Conservation (phyloP, 2,329 filamentous ascomycete genomes). For the Dactylellina leptospora region DNA sequence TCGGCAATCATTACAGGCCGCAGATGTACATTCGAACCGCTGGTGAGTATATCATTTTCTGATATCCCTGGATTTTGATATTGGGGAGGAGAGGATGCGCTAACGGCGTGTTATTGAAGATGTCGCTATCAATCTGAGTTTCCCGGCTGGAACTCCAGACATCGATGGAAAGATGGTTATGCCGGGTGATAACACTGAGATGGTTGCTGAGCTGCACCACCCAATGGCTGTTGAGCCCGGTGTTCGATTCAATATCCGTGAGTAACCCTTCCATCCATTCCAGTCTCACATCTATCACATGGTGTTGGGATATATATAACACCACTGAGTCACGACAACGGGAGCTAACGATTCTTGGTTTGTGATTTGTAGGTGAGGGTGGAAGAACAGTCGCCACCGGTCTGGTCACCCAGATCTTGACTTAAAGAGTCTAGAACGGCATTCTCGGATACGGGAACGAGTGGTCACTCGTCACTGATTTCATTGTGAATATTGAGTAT, state of each 20-base stretch:
- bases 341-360: slow-evolving; percentile 23
- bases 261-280: slow-evolving; percentile 76
- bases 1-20: slow-evolving; percentile 94
- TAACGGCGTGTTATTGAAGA: slow-evolving; percentile 58
- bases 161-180: slow-evolving; percentile 81
- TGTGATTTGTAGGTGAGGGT: slow-evolving; percentile 37
- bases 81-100: background rate
- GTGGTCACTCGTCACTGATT: slow-evolving; percentile 8
- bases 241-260: slow-evolving; percentile 97
- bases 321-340: slow-evolving; percentile 19
- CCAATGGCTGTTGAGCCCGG: slow-evolving; percentile 88
- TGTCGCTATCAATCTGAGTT: slow-evolving; percentile 77
- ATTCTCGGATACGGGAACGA: too few relatives aligned
- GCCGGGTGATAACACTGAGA: slow-evolving; percentile 99
- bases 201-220: slow-evolving; percentile 85
- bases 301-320: slow-evolving; percentile 19
- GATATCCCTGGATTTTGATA: background rate
- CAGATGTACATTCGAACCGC: slow-evolving; percentile 96
- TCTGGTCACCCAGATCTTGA: slow-evolving; percentile 76
- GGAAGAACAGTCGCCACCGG: slow-evolving; percentile 78
- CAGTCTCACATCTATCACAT: background rate
- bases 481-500: slow-evolving; percentile 35
- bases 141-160: slow-evolving; percentile 84
- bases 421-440: slow-evolving; percentile 59
- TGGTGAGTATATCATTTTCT: slow-evolving; percentile 67